Base-by-base conservation (phyloP, 1,284 basidiomycete species). In the Rhodotorula sp. region DNA sequence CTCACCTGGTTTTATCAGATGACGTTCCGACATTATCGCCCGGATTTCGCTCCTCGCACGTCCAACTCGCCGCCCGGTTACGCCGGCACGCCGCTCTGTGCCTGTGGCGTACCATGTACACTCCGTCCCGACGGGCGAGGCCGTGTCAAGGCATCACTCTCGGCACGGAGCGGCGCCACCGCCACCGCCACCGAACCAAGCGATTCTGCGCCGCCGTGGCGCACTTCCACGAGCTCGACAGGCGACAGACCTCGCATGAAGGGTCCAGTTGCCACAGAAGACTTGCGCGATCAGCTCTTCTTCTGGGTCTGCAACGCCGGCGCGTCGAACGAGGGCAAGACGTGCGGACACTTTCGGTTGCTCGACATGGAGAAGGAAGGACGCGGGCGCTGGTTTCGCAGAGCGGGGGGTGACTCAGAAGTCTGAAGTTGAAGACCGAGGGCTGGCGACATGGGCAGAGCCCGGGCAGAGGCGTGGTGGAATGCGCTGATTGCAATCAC, bases 261-360 rank as follows among this genome's bases (percentile, higher is more conserved):
- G 38, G 38, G 12, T 2, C 38, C 38, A 14, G 10, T 8, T 43
- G 38, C 12, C 38, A 43, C 38, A n/a, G 60, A 61, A 43, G 70
- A 67, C n/a, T 61, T 83, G 79, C 56, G 83, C 83, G 72, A 84
- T 72, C 81, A 83, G 79, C 84, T 85, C 60, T 93, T 90, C 79
- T 94, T 92, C 87, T 95, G 93, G 92, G 85, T 87, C 60, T 95
- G 93, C 78, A 90, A 91, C 78, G 89, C 87, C 15, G 89, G 89
- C 0, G 88, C 88, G 23, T 88, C 90, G 81, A 92, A 92, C 69
- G 88, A 91, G 26, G 88, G 91, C 31, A 92, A 93, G 80, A 90
- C 89, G 0, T 97, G 93, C 78, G 86, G 86, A 38, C 88, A 88
- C 74, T 95, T 92, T 87, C 87, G 86, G 77, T 83, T 90, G 26